Base-by-base conservation (phyloP, 495 filamentous ascomycete species). In the Podospora pseudoanserina region DNA sequence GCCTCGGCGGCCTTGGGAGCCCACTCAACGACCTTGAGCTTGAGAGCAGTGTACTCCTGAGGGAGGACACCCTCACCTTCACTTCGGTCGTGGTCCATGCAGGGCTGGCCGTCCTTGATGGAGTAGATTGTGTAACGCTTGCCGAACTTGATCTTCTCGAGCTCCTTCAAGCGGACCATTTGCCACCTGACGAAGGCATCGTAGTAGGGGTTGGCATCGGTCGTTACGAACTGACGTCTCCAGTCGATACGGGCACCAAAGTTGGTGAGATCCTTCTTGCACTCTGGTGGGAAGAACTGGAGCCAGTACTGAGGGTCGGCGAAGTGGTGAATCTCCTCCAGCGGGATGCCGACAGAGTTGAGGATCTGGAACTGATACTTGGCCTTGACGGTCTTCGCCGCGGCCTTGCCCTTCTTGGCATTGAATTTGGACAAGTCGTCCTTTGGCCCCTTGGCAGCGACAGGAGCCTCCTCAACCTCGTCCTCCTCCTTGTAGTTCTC, bases 121-220 rank as follows among this genome's bases (percentile, higher is more conserved):
- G 89, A 92, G 83, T 97, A 97, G 70, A 99, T 88, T 2, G 94
- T 97, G 76, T 97, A 97, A 54, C 95, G 86, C 81, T 91, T 94
- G 61, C 93, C 94, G 77, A 94, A 99, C 83, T 91, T 88, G 72
- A 99, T 96, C 83, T 97, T 99, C 63, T 91, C 86, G 60, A 97
- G 85, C 77, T 96, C 91, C 78, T 89, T 89, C 19, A 99, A 85
- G 66, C 91, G 90, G 77, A 91, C 93, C 93, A 97, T 99, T 81
- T 99, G 94, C 94, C 94, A 99, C 71, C 92, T 84, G 28, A 99
- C 90, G 73, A 99, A 99, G 19, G 93, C 87, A 77, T 99, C 94
- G 77, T 94, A 99, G 80, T 96, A 97, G 3, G 93, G 93, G 81
- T 99, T 99, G 2, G 92, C 94, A 75, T 99, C 94, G 11, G 94